A percentile compares a stretch with the other conserved stretches of the same genome.
Conservation (phyloP, 2,329 filamentous ascomycete species). For the Alternaria tenuissima region DNA sequence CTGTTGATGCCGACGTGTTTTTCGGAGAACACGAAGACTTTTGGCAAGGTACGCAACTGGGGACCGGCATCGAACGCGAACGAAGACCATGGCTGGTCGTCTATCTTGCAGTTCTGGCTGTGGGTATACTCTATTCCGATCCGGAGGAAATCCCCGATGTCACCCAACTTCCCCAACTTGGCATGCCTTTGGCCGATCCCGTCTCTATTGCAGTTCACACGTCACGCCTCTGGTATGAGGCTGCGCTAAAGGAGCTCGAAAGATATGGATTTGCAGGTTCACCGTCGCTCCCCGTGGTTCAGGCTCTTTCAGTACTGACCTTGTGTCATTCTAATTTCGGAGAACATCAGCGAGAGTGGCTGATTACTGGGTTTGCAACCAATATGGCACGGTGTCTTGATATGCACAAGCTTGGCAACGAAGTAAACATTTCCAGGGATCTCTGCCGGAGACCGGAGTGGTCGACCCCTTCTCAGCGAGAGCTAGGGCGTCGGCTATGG, state of each 20-base stretch:
- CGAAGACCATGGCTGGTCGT: slow-evolving; percentile 15
- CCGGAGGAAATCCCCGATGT: slow-evolving; percentile 9
- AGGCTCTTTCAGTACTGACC: slow-evolving; percentile 15
- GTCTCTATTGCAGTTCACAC: slow-evolving; percentile 14
- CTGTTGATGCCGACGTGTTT: slow-evolving; percentile 13
- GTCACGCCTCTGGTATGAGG: slow-evolving; percentile 21
- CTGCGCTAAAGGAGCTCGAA: slow-evolving; percentile 19
- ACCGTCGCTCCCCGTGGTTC: slow-evolving; percentile 11
- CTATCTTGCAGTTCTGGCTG: slow-evolving; percentile 20
- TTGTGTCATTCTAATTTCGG: slow-evolving; percentile 23
- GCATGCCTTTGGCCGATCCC: slow-evolving; percentile 2
- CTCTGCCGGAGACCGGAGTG: slow-evolving; percentile 17
- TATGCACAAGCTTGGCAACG: slow-evolving; percentile 23
- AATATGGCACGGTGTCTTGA: slow-evolving; percentile 20
- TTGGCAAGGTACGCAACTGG: slow-evolving; percentile 13
- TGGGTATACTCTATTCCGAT: slow-evolving; percentile 18
- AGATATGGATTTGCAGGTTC: slow-evolving; percentile 8
- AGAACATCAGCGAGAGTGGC: slow-evolving; percentile 22
- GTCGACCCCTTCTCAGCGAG: slow-evolving; percentile 10
- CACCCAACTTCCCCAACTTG: slow-evolving; percentile 14
- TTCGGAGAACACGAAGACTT: slow-evolving; percentile 17
- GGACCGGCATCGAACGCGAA: slow-evolving; percentile 8
- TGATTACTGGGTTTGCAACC: slow-evolving; percentile 18
- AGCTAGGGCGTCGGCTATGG: slow-evolving; percentile 19
- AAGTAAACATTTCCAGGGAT: slow-evolving; percentile 11